phyloP scores from a whole-genome alignment of 768 basidiomycete species.

The Podaxis rugospora region DNA sequence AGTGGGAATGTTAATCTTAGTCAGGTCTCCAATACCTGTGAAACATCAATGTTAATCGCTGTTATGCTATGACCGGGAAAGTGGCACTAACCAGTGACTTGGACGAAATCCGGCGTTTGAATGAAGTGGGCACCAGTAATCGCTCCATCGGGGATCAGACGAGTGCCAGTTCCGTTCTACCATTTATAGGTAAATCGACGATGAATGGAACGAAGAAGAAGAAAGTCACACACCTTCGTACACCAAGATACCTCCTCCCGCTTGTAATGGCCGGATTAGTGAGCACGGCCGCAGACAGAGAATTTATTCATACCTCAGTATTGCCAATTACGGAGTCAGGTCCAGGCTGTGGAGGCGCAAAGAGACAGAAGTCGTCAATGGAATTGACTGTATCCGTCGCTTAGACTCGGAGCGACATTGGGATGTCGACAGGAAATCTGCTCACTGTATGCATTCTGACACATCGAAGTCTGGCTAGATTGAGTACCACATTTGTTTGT shows the following conservation, averaged over 20 bases:
- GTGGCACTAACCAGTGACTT: constrained; percentile 50
- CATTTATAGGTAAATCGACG: background rate
- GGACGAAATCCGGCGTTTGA: constrained; percentile 71
- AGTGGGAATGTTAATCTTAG: constrained; percentile 55
- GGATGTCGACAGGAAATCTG: constrained; percentile 7
- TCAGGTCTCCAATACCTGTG: constrained; percentile 59
- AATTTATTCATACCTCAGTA: constrained; percentile 42
- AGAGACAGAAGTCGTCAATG: constrained; percentile 46
- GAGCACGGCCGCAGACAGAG: background rate
- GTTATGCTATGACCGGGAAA: background rate
- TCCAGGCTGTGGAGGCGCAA: constrained; percentile 42
- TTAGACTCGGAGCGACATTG: background rate
- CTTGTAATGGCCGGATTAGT: constrained; percentile 19
- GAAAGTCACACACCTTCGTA: constrained; percentile 24
- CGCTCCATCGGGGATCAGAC: constrained; percentile 69
- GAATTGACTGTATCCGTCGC: constrained; percentile 42
- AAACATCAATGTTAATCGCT: background rate
- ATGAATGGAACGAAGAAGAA: background rate
- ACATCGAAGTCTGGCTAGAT: constrained; percentile 51
- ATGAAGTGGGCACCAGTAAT: constrained; percentile 66
- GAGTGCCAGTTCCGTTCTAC: constrained; percentile 56
- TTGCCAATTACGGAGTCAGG: constrained; percentile 51
- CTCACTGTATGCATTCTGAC: constrained; percentile 64
- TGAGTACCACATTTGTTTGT: constrained; percentile 62
- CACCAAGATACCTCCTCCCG: constrained; percentile 43